Percentiles rank a stretch among this genome's conserved stretches.
These are phyloP conservation scores for Tritrichomonas foetus DNA, from an alignment of 208 protist genomes.

Conservation along the genomic window DNA sequence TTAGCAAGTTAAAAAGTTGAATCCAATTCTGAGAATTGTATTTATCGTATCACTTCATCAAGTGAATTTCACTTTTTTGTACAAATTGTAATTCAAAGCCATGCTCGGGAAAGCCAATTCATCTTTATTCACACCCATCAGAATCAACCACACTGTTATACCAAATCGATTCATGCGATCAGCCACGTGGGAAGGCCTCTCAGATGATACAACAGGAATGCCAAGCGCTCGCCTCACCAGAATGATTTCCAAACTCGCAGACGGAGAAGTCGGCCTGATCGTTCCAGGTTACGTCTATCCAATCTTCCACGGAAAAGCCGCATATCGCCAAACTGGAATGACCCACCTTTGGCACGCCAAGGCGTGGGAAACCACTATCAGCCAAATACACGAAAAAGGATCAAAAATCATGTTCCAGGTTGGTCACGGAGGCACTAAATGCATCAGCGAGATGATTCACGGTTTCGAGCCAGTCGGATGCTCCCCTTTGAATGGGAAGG, in stretches of 20 bases:
- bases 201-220: neutral
- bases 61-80: too few species aligned
- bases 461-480: too few species aligned
- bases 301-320: neutral
- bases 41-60: too few species aligned
- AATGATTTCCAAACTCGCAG: neutral
- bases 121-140: neutral
- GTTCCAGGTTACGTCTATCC: slow-evolving; percentile 23
- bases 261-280: neutral
- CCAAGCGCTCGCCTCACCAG: neutral
- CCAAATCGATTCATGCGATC: neutral
- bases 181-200: neutral
- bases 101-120: too few species aligned
- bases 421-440: neutral
- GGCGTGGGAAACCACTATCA: neutral
- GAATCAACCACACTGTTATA: neutral
- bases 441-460: too few species aligned
- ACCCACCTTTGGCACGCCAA: neutral
- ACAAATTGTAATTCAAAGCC: too few species aligned
- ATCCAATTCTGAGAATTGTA: too few species aligned
- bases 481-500: neutral
- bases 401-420: slow-evolving; percentile 14
- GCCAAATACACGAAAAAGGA: neutral
- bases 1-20: too few species aligned
- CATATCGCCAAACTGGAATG: neutral